Conservation (phyloP, 106 monocot species). For the Platanthera zijinensis region DNA sequence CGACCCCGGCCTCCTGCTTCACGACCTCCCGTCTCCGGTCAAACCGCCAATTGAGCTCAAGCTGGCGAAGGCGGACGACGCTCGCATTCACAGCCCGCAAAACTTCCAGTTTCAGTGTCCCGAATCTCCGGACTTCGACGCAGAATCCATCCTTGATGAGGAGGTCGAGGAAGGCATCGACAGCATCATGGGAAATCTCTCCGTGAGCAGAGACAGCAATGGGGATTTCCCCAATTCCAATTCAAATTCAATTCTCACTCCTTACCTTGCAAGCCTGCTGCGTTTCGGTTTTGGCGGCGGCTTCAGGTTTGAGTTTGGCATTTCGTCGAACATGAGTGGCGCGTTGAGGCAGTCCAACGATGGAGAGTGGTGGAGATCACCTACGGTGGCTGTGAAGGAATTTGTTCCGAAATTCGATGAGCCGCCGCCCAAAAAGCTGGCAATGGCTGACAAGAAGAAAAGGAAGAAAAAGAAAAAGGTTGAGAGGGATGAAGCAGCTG, state of each 20-base stretch:
- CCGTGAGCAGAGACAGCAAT: not conserved
- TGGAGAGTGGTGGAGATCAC: constrained; percentile 64
- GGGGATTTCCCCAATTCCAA: constrained; percentile 8
- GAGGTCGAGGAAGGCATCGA: constrained; percentile 76
- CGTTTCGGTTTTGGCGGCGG: constrained; percentile 20
- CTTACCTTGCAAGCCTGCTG: constrained; percentile 27
- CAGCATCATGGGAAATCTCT: constrained; percentile 69
- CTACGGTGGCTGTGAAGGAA: constrained; percentile 48
- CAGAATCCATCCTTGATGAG: constrained; percentile 79
- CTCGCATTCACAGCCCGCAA: constrained; percentile 5
- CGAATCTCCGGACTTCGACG: constrained; percentile 41
- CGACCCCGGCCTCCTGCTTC: constrained; percentile 34
- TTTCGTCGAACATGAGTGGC: constrained; percentile 17
- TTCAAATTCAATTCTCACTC: constrained; percentile 12
- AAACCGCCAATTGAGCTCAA: constrained; percentile 11
- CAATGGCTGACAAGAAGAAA: constrained; percentile 12
- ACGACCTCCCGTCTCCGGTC: not conserved
- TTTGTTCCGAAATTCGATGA: constrained; percentile 23
- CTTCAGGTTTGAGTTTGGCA: constrained; percentile 20
- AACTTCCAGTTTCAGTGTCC: constrained; percentile 14
- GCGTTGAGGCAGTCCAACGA: constrained; percentile 37
- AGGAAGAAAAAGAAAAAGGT: constrained; percentile 30
- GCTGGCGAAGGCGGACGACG: not conserved
- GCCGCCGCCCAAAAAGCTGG: not conserved
- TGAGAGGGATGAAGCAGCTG: not conserved